Conservation (phyloP, 2,329 filamentous ascomycete genomes). For the Ciborinia camelliae region DNA sequence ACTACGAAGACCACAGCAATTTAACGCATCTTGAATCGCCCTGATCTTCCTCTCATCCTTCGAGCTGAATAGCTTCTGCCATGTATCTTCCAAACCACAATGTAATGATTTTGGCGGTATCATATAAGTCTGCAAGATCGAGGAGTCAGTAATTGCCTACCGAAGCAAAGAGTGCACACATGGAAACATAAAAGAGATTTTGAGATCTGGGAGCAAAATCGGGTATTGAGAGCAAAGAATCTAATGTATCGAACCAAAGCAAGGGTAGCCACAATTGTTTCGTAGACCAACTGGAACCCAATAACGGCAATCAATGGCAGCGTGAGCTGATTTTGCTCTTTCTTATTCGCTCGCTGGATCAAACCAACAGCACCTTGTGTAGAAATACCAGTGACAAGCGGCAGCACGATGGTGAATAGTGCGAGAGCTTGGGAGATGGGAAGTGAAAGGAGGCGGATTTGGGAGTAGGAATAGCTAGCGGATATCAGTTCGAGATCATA, state of each 20-base stretch:
- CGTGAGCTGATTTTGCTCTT: slow-evolving; percentile 30
- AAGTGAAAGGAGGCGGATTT: slow-evolving; percentile 33
- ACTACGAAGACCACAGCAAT: slow-evolving; percentile 63
- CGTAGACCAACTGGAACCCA: slow-evolving; percentile 36
- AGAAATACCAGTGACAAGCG: slow-evolving; percentile 34
- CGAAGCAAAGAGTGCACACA: too few relatives aligned
- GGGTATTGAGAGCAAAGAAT: too few relatives aligned
- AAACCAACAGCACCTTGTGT: slow-evolving; percentile 28
- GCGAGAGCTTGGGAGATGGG: slow-evolving; percentile 35
- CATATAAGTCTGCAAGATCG: slow-evolving; percentile 28
- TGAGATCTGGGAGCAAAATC: too few relatives aligned
- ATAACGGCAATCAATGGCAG: slow-evolving; percentile 34
- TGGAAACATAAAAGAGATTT: too few relatives aligned
- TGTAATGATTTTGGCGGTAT: slow-evolving; percentile 32
- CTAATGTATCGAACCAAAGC: too few relatives aligned
- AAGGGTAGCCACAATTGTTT: slow-evolving; percentile 35
- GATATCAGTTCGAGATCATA: slow-evolving; percentile 12
- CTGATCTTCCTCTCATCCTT: slow-evolving; percentile 52
- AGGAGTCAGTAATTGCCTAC: too few relatives aligned
- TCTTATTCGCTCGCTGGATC: slow-evolving; percentile 26
- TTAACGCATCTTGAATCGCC: slow-evolving; percentile 60
- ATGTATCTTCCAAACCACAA: slow-evolving; percentile 56
- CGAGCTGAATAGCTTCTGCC: slow-evolving; percentile 51
- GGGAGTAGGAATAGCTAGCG: slow-evolving; percentile 33
- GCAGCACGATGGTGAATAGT: slow-evolving; percentile 34